A percentile compares a stretch with the other conserved stretches of the same genome.
phyloP scores from a whole-genome alignment of 495 filamentous ascomycete species.

The Penicillium nucicola region DNA sequence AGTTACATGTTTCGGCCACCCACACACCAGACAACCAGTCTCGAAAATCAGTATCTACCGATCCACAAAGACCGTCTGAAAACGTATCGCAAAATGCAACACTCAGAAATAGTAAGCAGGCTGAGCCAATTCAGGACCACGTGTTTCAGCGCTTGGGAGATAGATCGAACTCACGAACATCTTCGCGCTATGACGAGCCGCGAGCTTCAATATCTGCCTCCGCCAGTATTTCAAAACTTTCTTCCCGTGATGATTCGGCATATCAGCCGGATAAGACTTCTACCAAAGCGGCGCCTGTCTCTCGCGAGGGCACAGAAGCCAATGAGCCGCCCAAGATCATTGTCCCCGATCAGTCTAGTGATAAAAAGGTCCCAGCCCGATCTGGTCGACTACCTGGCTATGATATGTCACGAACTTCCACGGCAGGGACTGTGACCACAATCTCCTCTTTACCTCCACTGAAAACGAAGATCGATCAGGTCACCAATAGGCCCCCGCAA shows the following conservation, averaged over 20 bases:
- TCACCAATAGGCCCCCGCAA: constrained; percentile 13
- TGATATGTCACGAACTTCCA: constrained; percentile 32
- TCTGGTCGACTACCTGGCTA: constrained; percentile 34
- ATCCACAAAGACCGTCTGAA: constrained; percentile 27
- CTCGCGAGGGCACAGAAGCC: constrained; percentile 26
- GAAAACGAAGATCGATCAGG: constrained; percentile 27
- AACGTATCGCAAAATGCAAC: constrained; percentile 14
- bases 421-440: constrained; percentile 28
- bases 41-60: constrained; percentile 19
- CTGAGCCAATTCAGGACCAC: constrained; percentile 24
- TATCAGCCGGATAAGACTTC: constrained; percentile 38
- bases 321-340: constrained; percentile 22
- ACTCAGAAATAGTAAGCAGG: constrained; percentile 21
- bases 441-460: constrained; percentile 31
- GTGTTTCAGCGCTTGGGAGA: constrained; percentile 17
- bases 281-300: constrained; percentile 36
- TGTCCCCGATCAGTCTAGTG: constrained; percentile 14
- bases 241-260: constrained; percentile 33
- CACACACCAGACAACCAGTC: constrained; percentile 22
- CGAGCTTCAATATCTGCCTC: constrained; percentile 33
- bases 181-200: constrained; percentile 37
- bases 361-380: constrained; percentile 18
- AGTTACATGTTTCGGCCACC: constrained; percentile 12
- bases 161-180: constrained; percentile 34
- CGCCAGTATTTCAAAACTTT: constrained; percentile 26